Percentiles rank a stretch among this genome's conserved stretches.
Conservation (phyloP, 2,329 filamentous ascomycete genomes). For the Sclerotinia trifoliorum region DNA sequence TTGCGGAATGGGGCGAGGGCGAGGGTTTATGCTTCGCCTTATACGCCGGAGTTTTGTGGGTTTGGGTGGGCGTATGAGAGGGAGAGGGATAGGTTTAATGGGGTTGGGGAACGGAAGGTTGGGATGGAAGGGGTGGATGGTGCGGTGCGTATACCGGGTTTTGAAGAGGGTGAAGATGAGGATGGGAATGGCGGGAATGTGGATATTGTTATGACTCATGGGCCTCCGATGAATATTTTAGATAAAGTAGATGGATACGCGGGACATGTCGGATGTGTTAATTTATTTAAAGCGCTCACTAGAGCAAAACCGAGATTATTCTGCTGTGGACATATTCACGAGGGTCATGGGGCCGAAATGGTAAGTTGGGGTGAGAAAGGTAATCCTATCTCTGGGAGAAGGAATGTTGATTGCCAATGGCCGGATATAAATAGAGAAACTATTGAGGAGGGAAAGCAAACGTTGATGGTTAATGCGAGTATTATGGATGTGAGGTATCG, state of each 20-base stretch:
- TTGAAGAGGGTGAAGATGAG: background rate
- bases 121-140: constrained; percentile 28
- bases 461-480: constrained; percentile 53
- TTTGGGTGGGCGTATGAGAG: constrained; percentile 39
- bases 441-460: constrained; percentile 25
- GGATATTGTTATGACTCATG: constrained; percentile 62
- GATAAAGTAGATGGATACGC: constrained; percentile 41
- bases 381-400: constrained; percentile 36
- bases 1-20: constrained; percentile 38
- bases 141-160: constrained; percentile 28
- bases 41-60: constrained; percentile 38
- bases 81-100: constrained; percentile 38
- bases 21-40: constrained; percentile 40
- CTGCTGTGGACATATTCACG: constrained; percentile 63
- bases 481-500: constrained; percentile 47
- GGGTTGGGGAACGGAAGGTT: constrained; percentile 21
- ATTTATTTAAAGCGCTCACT: constrained; percentile 51
- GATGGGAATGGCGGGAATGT: too few relatives aligned
- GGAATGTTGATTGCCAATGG: background rate
- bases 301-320: constrained; percentile 54
- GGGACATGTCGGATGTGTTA: constrained; percentile 49
- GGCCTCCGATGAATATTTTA: constrained; percentile 52
- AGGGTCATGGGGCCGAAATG: constrained; percentile 56
- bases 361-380: constrained; percentile 57
- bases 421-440: background rate